Percentiles rank a stretch among this genome's conserved stretches.
phyloP scores from a whole-genome alignment of 495 filamentous ascomycete species.

The Xylaria acuta region DNA sequence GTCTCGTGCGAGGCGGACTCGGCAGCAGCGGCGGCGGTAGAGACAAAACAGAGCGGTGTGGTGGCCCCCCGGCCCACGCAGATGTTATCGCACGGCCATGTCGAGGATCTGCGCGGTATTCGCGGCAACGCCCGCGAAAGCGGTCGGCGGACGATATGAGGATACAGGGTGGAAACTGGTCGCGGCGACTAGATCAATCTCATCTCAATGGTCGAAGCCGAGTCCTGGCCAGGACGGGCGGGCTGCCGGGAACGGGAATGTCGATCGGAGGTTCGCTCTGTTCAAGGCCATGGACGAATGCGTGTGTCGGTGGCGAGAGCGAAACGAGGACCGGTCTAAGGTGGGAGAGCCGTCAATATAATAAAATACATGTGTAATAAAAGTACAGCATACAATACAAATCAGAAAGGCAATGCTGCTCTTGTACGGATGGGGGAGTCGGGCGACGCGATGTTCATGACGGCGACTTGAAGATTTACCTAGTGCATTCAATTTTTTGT shows the following conservation, averaged over 20 bases:
- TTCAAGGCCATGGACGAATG: not conserved
- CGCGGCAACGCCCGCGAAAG: constrained; percentile 58
- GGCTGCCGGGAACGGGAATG: constrained; percentile 2
- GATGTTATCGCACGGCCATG: constrained; percentile 58
- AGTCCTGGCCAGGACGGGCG: constrained; percentile 6
- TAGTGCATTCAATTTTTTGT: constrained; percentile 26
- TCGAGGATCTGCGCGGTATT: constrained; percentile 53
- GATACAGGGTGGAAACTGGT: constrained; percentile 53
- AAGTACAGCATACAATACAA: not conserved
- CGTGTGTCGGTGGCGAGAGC: not conserved
- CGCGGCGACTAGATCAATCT: constrained; percentile 32
- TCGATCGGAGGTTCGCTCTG: not conserved
- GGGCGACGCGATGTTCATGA: constrained; percentile 31
- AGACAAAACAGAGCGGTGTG: constrained; percentile 22
- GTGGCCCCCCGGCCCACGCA: constrained; percentile 60
- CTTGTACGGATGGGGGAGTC: not conserved
- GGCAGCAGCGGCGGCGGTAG: not conserved
- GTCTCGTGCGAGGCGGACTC: not conserved
- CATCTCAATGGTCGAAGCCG: constrained; percentile 38
- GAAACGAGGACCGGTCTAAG: not conserved
- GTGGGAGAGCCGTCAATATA: not conserved
- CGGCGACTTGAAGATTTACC: constrained; percentile 14
- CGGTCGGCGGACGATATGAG: constrained; percentile 45
- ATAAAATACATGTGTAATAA: not conserved
- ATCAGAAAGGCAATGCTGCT: not conserved